These are phyloP conservation scores for Candida albicans DNA, from an alignment of 1,139 yeast genomes.

Conservation along the genomic window DNA sequence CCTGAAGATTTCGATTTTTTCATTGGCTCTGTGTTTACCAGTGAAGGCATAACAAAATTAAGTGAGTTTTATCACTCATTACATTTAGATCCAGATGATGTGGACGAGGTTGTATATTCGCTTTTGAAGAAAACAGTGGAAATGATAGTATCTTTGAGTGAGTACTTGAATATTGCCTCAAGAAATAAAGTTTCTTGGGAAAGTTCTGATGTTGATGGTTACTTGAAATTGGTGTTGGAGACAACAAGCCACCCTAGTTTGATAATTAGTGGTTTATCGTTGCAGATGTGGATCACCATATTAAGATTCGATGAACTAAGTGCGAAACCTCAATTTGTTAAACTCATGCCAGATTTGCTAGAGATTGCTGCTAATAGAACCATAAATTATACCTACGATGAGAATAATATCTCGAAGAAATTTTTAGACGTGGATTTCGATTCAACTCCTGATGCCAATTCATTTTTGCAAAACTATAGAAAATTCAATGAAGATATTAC, in stretches of 20 bases:
- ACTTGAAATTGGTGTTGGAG: constrained; percentile 69
- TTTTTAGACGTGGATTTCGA: constrained; percentile 85
- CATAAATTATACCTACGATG: constrained; percentile 68
- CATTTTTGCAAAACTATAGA: constrained; percentile 77
- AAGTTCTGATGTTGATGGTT: constrained; percentile 58
- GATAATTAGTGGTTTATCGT: constrained; percentile 85
- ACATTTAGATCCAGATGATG: constrained; percentile 66
- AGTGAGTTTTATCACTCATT: constrained; percentile 64
- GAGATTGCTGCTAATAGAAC: constrained; percentile 80
- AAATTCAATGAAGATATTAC: constrained; percentile 89
- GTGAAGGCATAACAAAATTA: constrained; percentile 69
- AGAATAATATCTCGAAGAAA: constrained; percentile 60
- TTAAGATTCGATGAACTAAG: constrained; percentile 76
- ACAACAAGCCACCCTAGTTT: constrained; percentile 85
- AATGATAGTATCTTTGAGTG: constrained; percentile 88
- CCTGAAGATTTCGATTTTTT: constrained; percentile 76
- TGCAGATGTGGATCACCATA: constrained; percentile 94
- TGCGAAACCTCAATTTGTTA: constrained; percentile 47
- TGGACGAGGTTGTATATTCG: constrained; percentile 78
- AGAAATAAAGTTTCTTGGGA: constrained; percentile 47
- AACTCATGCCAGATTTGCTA: constrained; percentile 63
- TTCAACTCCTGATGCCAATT: constrained; percentile 74
- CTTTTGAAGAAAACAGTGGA: constrained; percentile 88
- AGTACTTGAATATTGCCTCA: constrained; percentile 54
- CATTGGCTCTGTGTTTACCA: constrained; percentile 74